Percentiles rank a stretch among this genome's conserved stretches.
Conservation (phyloP, 2,329 filamentous ascomycete species). For the Ilyonectria destructans region DNA sequence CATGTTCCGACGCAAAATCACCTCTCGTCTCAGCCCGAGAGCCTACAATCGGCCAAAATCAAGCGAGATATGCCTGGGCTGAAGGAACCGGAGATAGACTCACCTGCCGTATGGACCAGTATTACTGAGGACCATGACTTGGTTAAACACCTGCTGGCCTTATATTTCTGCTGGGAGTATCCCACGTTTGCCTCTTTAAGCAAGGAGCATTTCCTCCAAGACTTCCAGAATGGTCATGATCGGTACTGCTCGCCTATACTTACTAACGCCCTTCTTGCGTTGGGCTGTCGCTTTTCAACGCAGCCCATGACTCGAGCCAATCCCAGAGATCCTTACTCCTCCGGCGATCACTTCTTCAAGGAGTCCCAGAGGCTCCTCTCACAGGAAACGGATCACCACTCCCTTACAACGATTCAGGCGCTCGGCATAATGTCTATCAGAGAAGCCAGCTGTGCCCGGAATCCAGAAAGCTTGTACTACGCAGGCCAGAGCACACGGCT, state of each 20-base stretch:
- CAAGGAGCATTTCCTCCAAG: slow-evolving; percentile 78
- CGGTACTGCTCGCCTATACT: slow-evolving; percentile 80
- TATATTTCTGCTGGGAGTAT: slow-evolving; percentile 85
- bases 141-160: slow-evolving; percentile 74
- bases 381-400: slow-evolving; percentile 72
- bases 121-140: slow-evolving; percentile 72
- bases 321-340: slow-evolving; percentile 73
- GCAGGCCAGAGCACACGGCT: slow-evolving; percentile 81
- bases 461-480: slow-evolving; percentile 82
- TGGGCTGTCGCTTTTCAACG: slow-evolving; percentile 79
- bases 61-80: too few species aligned
- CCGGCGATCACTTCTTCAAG: slow-evolving; percentile 83
- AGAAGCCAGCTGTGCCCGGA: slow-evolving; percentile 80
- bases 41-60: too few species aligned
- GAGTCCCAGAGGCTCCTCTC: slow-evolving; percentile 76
- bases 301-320: slow-evolving; percentile 76
- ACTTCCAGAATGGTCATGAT: slow-evolving; percentile 73
- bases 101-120: slow-evolving; percentile 67
- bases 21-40: too few species aligned
- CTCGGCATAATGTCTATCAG: slow-evolving; percentile 83
- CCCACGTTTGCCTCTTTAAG: slow-evolving; percentile 82
- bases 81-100: too few species aligned
- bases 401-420: slow-evolving; percentile 81
- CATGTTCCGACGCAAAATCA: too few species aligned
- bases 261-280: slow-evolving; percentile 76